phyloP scores from a whole-genome alignment of 2,329 filamentous ascomycete species.

The Nectriaceae sp. region DNA sequence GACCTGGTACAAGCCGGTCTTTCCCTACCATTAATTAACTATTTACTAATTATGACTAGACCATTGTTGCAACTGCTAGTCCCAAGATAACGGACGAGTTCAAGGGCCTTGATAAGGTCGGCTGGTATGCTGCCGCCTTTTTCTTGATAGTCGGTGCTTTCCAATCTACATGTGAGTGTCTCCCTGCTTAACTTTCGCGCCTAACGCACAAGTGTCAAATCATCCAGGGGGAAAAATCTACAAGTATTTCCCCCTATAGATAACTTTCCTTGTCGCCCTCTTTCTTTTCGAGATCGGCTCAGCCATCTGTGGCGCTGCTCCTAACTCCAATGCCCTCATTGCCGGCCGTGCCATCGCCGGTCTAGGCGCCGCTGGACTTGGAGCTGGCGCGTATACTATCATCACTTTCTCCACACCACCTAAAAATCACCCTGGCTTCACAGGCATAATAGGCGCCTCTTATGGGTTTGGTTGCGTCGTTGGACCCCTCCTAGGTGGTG shows the following conservation, averaged over 20 bases:
- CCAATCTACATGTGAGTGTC: slow-evolving; percentile 43
- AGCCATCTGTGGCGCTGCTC: no score
- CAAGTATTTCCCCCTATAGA: slow-evolving; percentile 54
- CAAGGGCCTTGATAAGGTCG: slow-evolving; percentile 52
- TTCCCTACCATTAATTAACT: slow-evolving; percentile 9
- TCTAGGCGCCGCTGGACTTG: slow-evolving; percentile 50
- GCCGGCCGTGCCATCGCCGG: slow-evolving; percentile 53
- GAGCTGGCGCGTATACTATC: slow-evolving; percentile 51
- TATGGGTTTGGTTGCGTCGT: slow-evolving; percentile 38
- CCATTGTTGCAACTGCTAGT: slow-evolving; percentile 60
- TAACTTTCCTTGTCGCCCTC: slow-evolving; percentile 49
- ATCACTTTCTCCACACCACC: slow-evolving; percentile 45
- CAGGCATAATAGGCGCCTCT: slow-evolving; percentile 38
- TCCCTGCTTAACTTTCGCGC: slow-evolving; percentile 7
- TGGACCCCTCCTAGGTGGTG: slow-evolving; percentile 39
- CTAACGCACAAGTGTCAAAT: slow-evolving; percentile 26
- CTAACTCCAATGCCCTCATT: slow-evolving; percentile 49
- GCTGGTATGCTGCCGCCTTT: slow-evolving; percentile 61
- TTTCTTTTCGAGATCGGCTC: slow-evolving; percentile 56
- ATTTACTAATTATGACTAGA: slow-evolving; percentile 33
- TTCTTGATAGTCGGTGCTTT: slow-evolving; percentile 50
- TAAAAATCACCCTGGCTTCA: slow-evolving; percentile 37
- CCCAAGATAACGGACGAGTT: slow-evolving; percentile 57
- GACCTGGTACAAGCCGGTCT: slow-evolving; percentile 41
- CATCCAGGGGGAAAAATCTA: slow-evolving; percentile 46